phyloP scores from a whole-genome alignment of 345 rosid species.

The Eucalyptus leucophloia region DNA sequence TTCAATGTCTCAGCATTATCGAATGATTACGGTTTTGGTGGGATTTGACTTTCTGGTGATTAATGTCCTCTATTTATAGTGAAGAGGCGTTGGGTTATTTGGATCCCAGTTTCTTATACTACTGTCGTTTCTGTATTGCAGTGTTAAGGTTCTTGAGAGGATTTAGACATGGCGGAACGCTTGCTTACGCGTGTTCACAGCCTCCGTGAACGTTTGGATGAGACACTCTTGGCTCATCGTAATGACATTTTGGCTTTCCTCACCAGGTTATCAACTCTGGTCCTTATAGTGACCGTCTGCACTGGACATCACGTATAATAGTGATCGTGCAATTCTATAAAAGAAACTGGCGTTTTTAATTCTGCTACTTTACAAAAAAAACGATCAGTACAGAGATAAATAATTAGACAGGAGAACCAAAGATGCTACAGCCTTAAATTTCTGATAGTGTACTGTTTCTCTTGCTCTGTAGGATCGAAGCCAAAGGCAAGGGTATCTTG shows the following conservation, averaged over 20 bases:
- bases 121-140: neutral
- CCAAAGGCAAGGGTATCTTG: conserved; percentile 71
- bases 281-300: neutral
- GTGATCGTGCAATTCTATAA: neutral
- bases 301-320: neutral
- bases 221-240: conserved; percentile 53
- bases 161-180: conserved; percentile 33
- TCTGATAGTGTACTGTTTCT: neutral
- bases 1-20: neutral
- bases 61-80: neutral
- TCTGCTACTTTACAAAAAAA: neutral
- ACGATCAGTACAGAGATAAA: neutral
- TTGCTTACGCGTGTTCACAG: conserved; percentile 51
- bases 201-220: conserved; percentile 68
- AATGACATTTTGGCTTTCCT: conserved; percentile 63
- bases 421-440: neutral
- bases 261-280: conserved; percentile 27
- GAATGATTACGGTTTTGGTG: neutral
- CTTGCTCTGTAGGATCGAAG: conserved; percentile 41
- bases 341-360: neutral
- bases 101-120: neutral
- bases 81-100: neutral
- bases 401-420: neutral
- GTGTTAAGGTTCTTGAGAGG: neutral
- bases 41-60: neutral